Base-by-base conservation (phyloP, 2,329 filamentous ascomycete species). In the Dactylellina haptotyla region DNA sequence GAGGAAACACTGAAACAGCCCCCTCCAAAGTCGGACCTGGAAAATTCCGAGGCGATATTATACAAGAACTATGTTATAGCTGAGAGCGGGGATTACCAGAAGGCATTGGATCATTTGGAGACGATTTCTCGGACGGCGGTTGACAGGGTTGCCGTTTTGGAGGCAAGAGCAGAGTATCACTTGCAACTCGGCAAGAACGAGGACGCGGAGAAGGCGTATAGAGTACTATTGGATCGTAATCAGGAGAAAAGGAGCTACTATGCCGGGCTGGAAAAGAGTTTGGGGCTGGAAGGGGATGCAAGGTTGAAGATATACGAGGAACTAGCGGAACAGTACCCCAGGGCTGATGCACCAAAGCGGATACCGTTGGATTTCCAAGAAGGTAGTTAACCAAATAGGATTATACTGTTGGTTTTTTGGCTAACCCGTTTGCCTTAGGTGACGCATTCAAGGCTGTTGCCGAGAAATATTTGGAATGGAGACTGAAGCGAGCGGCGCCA, bases 51-150 rank as follows among this genome's bases (percentile, higher is more conserved):
- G 83, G 92, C 94, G 46, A 85, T 92, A 67, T 85, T 99, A 82
- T 99, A 99, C 84, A 97, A 97, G 83, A 99, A 97, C 82, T 87
- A 86, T 50, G 88, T 99, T 79, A 98, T 99, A 80, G 92, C 92
- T 37, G 96, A 98, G 82, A 87, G 88, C 67, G 93, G 93, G 14
- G 90, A 98, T 76, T 86, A 88, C 56, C 85, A 96, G 79, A 87
- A 90, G 78, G 95, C 95, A 3, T 83, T 98, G 79, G 89, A 96
- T 76, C 93, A 99, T 79, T 84, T 99, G 41, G 89, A 97, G 70
- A 85, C 86, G 9, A 87, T 91, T 56, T 87, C 87, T 59, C 94
- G 92, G 83, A 84, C 87, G 77, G 92, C 89, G 80, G 85, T 96
- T 54, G 95, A 99, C 82, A 89, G 91, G 39, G 85, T 95, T 54